Base-by-base conservation (phyloP, 1,139 yeast genomes). In the Pichia sp. region DNA sequence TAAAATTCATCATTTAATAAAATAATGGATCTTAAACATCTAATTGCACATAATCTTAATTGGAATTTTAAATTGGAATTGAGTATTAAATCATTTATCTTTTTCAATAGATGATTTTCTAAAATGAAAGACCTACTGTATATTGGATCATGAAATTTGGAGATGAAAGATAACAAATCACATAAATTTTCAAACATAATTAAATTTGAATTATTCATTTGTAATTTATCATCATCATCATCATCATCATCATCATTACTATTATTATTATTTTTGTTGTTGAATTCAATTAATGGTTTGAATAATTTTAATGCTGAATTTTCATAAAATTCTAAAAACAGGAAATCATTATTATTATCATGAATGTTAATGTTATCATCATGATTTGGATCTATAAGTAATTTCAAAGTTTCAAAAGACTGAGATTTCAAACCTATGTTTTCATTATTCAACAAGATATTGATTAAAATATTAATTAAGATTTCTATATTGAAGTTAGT, bases 401-500 rank as follows among this genome's bases (percentile, higher is more conserved):
- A 81, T 62, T 83, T 83, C 47, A 91, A 70, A 0, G 96, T 96
- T 68, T 90, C 96, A 56, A 80, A 81, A 1, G 93, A 87, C 66
- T 90, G 97, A 6, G 85, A 79, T 63, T 87, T 84, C 48, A 90
- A 70, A 0, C 96, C 96, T 8, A 84, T 77, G 58, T 84, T 82
- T 39, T 74, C 72, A 56, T 87, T 96, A 29, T 76, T 74, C 4
- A 84, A 69, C 29, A 91, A 68, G 33, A 90, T 74, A 46, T 80
- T 76, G 0, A 87, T 76, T 45, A 91, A 69, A 9, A 85, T 78
- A 16, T 74, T 68, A 41, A 87, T 70, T 49, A 88, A 68, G 0
- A 86, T 76, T 79, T 83, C 80, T 62, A 84, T 88, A 58, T 45
- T 46, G 0, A 51, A 51, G 25, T 56, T 57, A 19, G 18, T 19